These are phyloP conservation scores for Rhynchosporium agropyri DNA, from an alignment of 2,329 filamentous ascomycete genomes.

Conservation along the genomic window DNA sequence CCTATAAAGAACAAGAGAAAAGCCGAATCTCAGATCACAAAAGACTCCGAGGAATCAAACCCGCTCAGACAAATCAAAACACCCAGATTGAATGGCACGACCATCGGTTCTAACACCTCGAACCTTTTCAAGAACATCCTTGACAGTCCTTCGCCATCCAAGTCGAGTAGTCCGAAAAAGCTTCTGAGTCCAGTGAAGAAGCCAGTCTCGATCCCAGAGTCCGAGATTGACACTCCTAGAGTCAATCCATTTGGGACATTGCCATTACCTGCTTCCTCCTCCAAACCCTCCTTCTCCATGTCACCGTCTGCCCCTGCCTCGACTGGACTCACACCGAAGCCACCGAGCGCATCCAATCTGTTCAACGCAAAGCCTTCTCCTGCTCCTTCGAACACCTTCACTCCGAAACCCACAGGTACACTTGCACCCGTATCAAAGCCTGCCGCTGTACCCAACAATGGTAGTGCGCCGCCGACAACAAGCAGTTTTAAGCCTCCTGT, in stretches of 20 bases:
- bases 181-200: conserved; percentile 34
- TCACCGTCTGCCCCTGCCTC: conserved; percentile 18
- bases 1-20: conserved; percentile 39
- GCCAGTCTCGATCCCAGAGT: conserved; percentile 19
- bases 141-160: conserved; percentile 32
- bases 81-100: conserved; percentile 25
- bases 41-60: conserved; percentile 34
- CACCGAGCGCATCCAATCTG: conserved; percentile 5
- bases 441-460: conserved; percentile 1
- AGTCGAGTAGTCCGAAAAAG: conserved; percentile 18
- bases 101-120: conserved; percentile 40
- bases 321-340: conserved; percentile 15
- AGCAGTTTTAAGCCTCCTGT: conserved; percentile 34
- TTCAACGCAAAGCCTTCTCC: conserved; percentile 10
- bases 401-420: not conserved
- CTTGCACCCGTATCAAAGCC: conserved; percentile 22
- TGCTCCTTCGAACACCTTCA: conserved; percentile 12
- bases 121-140: conserved; percentile 41
- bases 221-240: conserved; percentile 30
- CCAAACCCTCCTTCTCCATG: conserved; percentile 18
- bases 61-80: conserved; percentile 32
- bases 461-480: not conserved
- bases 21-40: conserved; percentile 39
- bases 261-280: conserved; percentile 29
- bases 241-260: conserved; percentile 39